A percentile compares a stretch with the other conserved stretches of the same genome.
Evolutionary conservation across 208 protist species (phyloP).

Genomic region (Herpetomonas samuelpessoai): DNA sequence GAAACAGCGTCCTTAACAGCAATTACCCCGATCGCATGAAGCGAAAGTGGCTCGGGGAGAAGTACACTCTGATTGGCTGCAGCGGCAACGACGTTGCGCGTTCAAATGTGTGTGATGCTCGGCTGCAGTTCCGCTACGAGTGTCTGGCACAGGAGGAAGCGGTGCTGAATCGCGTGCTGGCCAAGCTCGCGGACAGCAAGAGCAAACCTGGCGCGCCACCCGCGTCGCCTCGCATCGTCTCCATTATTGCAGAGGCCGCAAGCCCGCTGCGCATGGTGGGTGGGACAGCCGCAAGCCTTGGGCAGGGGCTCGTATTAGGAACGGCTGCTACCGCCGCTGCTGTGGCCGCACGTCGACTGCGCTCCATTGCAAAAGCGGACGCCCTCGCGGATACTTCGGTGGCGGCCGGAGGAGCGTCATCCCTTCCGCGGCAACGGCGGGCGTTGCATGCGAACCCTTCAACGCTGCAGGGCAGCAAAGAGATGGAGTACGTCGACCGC

Average conservation of each 20-base stretch:
- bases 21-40: slow-evolving; percentile 79
- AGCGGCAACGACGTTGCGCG: slow-evolving; percentile 63
- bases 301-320: neutral
- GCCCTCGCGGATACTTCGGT: neutral
- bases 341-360: neutral
- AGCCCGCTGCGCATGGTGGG: neutral
- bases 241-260: slow-evolving; percentile 12
- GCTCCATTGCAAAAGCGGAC: neutral
- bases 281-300: no score
- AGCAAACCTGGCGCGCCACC: slow-evolving; percentile 34
- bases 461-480: neutral
- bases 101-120: slow-evolving; percentile 70
- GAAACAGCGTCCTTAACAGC: slow-evolving; percentile 91
- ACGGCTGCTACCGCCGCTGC: neutral
- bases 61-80: slow-evolving; percentile 33
- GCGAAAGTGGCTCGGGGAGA: slow-evolving; percentile 68
- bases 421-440: neutral
- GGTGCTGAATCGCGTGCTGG: slow-evolving; percentile 71
- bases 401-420: no score
- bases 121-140: slow-evolving; percentile 84
- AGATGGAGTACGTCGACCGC: neutral
- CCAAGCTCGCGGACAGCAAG: slow-evolving; percentile 25
- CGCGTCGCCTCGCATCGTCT: slow-evolving; percentile 5
- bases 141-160: slow-evolving; percentile 74
- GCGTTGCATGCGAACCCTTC: no score